These are phyloP conservation scores for Fusarium sp. DNA, from an alignment of 2,329 filamentous ascomycete species.

Conservation along the genomic window DNA sequence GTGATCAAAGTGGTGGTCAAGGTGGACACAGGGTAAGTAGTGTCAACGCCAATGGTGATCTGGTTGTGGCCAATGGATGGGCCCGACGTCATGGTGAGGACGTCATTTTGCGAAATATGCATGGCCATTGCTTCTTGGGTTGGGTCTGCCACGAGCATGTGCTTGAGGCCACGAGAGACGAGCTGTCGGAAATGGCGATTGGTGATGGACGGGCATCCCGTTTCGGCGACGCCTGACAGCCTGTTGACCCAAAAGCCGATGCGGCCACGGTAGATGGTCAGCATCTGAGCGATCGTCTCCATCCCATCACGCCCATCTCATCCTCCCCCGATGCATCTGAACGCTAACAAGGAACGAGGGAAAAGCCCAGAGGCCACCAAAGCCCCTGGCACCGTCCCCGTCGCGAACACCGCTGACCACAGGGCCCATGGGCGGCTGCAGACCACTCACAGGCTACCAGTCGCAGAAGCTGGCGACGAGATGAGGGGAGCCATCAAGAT, in stretches of 20 bases:
- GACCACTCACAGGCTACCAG: slow-evolving; percentile 28
- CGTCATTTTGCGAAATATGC: slow-evolving; percentile 37
- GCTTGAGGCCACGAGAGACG: slow-evolving; percentile 7
- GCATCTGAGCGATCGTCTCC: slow-evolving; percentile 11
- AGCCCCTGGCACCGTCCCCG: slow-evolving; percentile 28
- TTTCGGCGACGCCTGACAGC: slow-evolving; percentile 27
- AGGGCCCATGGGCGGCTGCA: slow-evolving; percentile 26
- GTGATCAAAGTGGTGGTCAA: slow-evolving; percentile 29
- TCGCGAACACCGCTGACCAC: slow-evolving; percentile 30
- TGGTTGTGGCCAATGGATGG: slow-evolving; percentile 30
- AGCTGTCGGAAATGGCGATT: slow-evolving; percentile 15
- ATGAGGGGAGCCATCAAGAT: slow-evolving; percentile 34
- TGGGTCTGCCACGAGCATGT: slow-evolving; percentile 25
- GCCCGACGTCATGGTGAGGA: slow-evolving; percentile 40
- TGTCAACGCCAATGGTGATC: slow-evolving; percentile 40
- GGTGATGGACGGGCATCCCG: slow-evolving; percentile 25
- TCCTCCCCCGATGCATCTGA: slow-evolving; percentile 17
- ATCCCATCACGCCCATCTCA: slow-evolving; percentile 26
- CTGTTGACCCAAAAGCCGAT: slow-evolving; percentile 26
- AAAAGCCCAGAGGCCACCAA: slow-evolving; percentile 12
- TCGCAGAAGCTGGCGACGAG: slow-evolving; percentile 30
- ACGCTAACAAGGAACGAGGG: background rate
- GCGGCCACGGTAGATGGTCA: slow-evolving; percentile 24
- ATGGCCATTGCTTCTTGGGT: slow-evolving; percentile 25
- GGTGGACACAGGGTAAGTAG: slow-evolving; percentile 41